These are phyloP conservation scores for Vinca minor DNA, from an alignment of 257 asterid genomes.

Conservation along the genomic window DNA sequence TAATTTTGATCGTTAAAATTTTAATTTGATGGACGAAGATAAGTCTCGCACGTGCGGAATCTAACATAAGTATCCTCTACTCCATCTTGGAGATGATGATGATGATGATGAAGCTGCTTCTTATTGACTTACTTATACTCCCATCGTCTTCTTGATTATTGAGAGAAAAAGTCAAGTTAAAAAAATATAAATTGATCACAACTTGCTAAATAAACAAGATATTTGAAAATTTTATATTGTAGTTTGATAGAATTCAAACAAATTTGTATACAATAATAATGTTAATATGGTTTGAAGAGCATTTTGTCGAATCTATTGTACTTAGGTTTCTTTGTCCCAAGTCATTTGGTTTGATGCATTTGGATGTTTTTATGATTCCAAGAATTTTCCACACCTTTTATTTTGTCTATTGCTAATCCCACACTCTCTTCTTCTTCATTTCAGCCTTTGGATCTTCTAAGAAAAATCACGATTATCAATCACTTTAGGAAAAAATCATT, in stretches of 20 bases:
- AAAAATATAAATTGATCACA: slow-evolving; percentile 11
- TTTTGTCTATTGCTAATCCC: slow-evolving; percentile 41
- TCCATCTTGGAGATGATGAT: slow-evolving; percentile 33
- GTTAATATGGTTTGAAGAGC: slow-evolving; percentile 8
- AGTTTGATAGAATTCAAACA: slow-evolving; percentile 12
- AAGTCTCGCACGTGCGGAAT: too few relatives aligned
- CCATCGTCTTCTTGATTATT: background rate
- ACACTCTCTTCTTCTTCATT: slow-evolving; percentile 15
- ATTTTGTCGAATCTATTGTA: slow-evolving; percentile 55
- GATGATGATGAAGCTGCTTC: background rate
- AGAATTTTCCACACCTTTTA: slow-evolving; percentile 19
- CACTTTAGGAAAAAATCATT: background rate
- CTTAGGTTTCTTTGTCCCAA: slow-evolving; percentile 42
- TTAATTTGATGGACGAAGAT: too few relatives aligned
- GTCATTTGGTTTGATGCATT: slow-evolving; percentile 36
- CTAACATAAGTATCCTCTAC: slow-evolving; percentile 18
- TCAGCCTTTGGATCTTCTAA: slow-evolving; percentile 15
- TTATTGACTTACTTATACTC: slow-evolving; percentile 26
- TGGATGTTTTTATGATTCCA: slow-evolving; percentile 32
- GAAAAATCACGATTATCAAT: slow-evolving; percentile 17
- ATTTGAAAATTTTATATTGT: too few relatives aligned
- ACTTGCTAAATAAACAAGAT: slow-evolving; percentile 23
- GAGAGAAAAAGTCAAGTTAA: background rate
- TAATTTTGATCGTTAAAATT: too few relatives aligned
- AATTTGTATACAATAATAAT: background rate